Evolutionary conservation across 73 alveolate species (phyloP).

Genomic region (Paramecium octaurelia): DNA sequence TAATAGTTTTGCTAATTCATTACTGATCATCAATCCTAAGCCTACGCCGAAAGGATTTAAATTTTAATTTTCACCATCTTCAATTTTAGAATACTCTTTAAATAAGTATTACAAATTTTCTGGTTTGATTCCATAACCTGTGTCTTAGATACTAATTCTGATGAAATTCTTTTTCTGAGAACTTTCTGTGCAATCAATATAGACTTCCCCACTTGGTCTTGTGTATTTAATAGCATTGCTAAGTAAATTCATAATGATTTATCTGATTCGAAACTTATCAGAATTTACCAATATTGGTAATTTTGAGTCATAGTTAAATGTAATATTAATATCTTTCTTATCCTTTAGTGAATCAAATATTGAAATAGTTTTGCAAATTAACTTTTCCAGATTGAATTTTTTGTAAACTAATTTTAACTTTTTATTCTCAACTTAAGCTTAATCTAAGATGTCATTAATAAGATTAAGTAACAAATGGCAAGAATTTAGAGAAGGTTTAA

Average conservation of each 20-base stretch:
- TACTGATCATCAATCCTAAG: constrained; percentile 26
- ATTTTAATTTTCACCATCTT: background rate
- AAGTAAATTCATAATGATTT: constrained; percentile 54
- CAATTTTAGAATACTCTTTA: constrained; percentile 12
- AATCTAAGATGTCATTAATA: constrained; percentile 59
- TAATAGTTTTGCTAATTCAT: constrained; percentile 32
- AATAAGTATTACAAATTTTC: constrained; percentile 36
- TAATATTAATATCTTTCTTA: constrained; percentile 37
- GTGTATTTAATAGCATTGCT: constrained; percentile 65
- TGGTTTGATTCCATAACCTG: constrained; percentile 55
- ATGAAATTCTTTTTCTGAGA: background rate
- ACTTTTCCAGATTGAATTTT: constrained; percentile 42
- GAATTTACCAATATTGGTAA: background rate
- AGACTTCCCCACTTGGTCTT: background rate
- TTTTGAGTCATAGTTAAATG: constrained; percentile 14
- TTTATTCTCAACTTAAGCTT: constrained; percentile 48
- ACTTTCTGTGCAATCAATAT: constrained; percentile 1
- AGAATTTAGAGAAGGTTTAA: constrained; percentile 57
- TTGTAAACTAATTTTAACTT: constrained; percentile 5
- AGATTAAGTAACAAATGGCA: constrained; percentile 48
- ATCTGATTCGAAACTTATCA: constrained; percentile 51
- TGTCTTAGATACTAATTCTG: constrained; percentile 11
- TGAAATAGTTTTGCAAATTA: constrained; percentile 23
- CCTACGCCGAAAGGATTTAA: constrained; percentile 52
- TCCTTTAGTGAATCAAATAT: background rate